phyloP scores from a whole-genome alignment of 192 early-diverging fungal species.

The Haplosporangium gracile region DNA sequence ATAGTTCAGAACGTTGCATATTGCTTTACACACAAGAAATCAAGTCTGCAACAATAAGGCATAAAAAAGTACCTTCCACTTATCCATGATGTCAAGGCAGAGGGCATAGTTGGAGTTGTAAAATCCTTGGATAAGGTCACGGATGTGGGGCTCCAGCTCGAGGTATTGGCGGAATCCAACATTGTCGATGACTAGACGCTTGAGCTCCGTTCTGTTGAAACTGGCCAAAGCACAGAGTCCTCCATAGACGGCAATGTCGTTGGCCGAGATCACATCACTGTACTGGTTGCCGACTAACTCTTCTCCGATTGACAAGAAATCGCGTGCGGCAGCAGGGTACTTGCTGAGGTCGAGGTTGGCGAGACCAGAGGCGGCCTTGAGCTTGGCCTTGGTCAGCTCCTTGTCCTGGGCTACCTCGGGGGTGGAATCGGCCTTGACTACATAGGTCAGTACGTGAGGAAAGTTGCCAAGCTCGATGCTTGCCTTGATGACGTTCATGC shows the following conservation, averaged over 20 bases:
- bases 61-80: constrained; percentile 68
- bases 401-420: constrained; percentile 73
- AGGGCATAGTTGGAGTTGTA: constrained; percentile 80
- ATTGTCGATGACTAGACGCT: constrained; percentile 79
- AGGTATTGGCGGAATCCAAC: constrained; percentile 79
- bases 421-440: constrained; percentile 76
- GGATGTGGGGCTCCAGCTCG: constrained; percentile 86
- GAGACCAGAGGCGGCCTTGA: constrained; percentile 76
- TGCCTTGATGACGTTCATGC: constrained; percentile 82
- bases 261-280: constrained; percentile 72
- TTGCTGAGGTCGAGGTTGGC: constrained; percentile 71
- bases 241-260: constrained; percentile 88
- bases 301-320: constrained; percentile 64
- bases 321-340: constrained; percentile 71
- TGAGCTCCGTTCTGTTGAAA: constrained; percentile 79
- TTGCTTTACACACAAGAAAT: no score
- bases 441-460: constrained; percentile 76
- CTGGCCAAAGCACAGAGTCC: constrained; percentile 84
- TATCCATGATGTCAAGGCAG: constrained; percentile 77
- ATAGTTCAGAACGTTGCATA: no score
- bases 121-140: constrained; percentile 79
- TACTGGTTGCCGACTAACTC: constrained; percentile 37
- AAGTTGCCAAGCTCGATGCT: constrained; percentile 79
- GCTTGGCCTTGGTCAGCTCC: constrained; percentile 65
- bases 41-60: not conserved